A percentile compares a stretch with the other conserved stretches of the same genome.
These are phyloP conservation scores for Ochromonas danica DNA, from an alignment of 108 stramenopile species.

Conservation along the genomic window DNA sequence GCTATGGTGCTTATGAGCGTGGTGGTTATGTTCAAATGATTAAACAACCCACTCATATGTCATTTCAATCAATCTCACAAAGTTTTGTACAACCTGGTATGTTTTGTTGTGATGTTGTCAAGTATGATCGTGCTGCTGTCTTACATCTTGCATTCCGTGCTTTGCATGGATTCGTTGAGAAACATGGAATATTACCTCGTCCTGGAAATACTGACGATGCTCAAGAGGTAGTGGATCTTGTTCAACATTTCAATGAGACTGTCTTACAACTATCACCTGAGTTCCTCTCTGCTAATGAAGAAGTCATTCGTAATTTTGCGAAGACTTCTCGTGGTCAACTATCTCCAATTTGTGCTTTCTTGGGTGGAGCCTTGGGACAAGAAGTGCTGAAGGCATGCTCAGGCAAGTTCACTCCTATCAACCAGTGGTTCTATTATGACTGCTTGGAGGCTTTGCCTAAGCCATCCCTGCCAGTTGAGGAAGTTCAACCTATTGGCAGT, in stretches of 20 bases:
- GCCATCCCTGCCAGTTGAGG: conserved; percentile 36
- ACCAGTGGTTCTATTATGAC: conserved; percentile 94
- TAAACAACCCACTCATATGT: conserved; percentile 70
- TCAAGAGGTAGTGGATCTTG: conserved; percentile 56
- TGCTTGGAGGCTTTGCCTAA: conserved; percentile 85
- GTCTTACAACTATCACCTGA: neutral
- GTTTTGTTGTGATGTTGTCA: conserved; percentile 80
- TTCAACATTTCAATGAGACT: conserved; percentile 39
- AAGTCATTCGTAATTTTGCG: conserved; percentile 61
- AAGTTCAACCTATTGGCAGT: conserved; percentile 38
- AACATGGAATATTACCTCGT: conserved; percentile 65
- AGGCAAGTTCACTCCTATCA: conserved; percentile 94
- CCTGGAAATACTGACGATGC: conserved; percentile 72
- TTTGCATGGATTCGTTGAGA: conserved; percentile 61
- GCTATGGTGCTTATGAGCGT: conserved; percentile 21
- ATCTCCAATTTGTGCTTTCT: conserved; percentile 87
- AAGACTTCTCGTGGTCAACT: conserved; percentile 74
- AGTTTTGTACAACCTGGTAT: conserved; percentile 74
- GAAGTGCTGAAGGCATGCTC: conserved; percentile 98
- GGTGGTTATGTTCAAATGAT: conserved; percentile 89
- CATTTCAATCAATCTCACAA: conserved; percentile 75
- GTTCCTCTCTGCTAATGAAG: neutral
- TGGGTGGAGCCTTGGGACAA: conserved; percentile 97
- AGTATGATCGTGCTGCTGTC: conserved; percentile 84
- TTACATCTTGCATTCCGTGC: conserved; percentile 80